Evolutionary conservation across 208 protist genomes (phyloP), one percentile per base, ranked within the genome.

Genomic region (Acanthamoeba lenticulata): DNA sequence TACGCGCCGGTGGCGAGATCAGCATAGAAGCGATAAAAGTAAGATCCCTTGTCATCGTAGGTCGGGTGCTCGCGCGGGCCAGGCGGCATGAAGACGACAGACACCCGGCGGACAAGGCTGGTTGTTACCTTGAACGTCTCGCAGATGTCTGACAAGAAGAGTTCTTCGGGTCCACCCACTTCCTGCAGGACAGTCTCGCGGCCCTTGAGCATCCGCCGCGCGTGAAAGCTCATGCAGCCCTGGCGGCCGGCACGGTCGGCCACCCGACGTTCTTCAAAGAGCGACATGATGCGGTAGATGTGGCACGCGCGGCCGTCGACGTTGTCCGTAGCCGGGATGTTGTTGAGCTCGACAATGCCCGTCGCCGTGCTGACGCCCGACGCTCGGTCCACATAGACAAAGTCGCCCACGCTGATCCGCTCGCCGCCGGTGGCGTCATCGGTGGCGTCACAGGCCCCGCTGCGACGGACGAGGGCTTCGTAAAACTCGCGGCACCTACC

Each of bases 131-230:
- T 13, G 34, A 72, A 55, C 9, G 47, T 47, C 45, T 65, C 90
- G 72, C 90, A 94, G 19, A 65, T 47, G 44, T 77, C 65, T 29
- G 65, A 57, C 21, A 94, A 34, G 47, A 94, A 94, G 65, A 94
- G 62, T 69, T 94, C 90, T 21, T 94, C 52, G 47, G 38, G 6
- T 29, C 72, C 65, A 17, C 47, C 65, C 29, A 67, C 57, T 32
- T 94, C 90, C 47, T 67, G 47, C 36, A 94, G 69, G 21, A 94
- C n/a, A 11, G 90, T 94, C 65, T 94, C 90, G 9, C 47, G 29
- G 24, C 90, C 90, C 29, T 67, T 52, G n/a, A 45, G 55, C 47
- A 94, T 38, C 19, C 72, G 38, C 2, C 90, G 90, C 19, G 47
- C 38, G 90, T 94, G 90, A 1, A 94, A 32, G 32, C 7, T 21